Evolutionary conservation across 805 yeast species (phyloP).

Genomic region (Spathaspora passalidarum): DNA sequence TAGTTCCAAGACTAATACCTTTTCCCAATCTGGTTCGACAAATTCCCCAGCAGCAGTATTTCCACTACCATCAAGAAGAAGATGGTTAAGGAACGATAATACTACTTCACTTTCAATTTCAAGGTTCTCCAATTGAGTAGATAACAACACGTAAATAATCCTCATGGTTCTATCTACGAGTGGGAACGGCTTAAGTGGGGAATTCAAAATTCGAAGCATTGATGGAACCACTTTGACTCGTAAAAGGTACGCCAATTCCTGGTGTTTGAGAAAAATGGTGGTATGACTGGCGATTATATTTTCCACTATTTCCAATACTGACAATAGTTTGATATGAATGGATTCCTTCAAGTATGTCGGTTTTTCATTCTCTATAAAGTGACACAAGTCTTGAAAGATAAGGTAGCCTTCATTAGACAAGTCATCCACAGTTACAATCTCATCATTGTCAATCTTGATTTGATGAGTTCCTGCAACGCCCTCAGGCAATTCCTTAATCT

Average conservation of each 20-base stretch:
- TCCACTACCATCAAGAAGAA: constrained; percentile 49
- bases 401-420: constrained; percentile 67
- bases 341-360: constrained; percentile 51
- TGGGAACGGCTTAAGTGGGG: constrained; percentile 60
- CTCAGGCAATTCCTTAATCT: constrained; percentile 37
- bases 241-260: constrained; percentile 64
- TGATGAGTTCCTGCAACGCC: constrained; percentile 5
- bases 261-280: constrained; percentile 50
- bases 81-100: constrained; percentile 69
- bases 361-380: constrained; percentile 55
- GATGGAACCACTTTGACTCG: constrained; percentile 74
- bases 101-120: constrained; percentile 81
- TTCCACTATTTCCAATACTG: constrained; percentile 83
- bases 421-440: constrained; percentile 42
- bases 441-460: constrained; percentile 43
- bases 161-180: constrained; percentile 74
- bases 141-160: constrained; percentile 58
- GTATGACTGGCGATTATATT: constrained; percentile 67
- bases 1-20: constrained; percentile 69
- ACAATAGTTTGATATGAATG: constrained; percentile 52
- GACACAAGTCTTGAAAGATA: constrained; percentile 71
- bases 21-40: constrained; percentile 55
- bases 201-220: constrained; percentile 57
- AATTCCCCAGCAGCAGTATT: neutral
- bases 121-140: constrained; percentile 54